A percentile compares a stretch with the other conserved stretches of the same genome.
phyloP scores from a whole-genome alignment of 1,139 yeast species.

The Torulaspora pretoriensis region DNA sequence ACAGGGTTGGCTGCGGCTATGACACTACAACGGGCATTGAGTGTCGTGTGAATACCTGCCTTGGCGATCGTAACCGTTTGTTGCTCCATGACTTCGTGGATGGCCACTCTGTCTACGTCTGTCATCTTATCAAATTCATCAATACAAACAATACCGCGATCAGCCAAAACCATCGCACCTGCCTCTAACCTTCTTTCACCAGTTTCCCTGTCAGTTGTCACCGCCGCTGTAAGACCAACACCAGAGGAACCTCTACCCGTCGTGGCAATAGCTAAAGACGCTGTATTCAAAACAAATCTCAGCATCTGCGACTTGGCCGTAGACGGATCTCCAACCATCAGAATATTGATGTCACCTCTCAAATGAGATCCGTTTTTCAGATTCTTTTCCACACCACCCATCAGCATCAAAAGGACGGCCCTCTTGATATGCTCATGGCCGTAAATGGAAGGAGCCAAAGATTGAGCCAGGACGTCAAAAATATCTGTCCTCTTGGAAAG shows the following conservation, averaged over 20 bases:
- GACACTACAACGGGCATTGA: conserved; percentile 95
- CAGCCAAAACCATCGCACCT: conserved; percentile 99
- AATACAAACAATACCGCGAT: conserved; percentile 94
- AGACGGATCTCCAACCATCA: conserved; percentile 99
- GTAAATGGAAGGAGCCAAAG: conserved; percentile 92
- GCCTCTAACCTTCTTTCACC: conserved; percentile 97
- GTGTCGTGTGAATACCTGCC: conserved; percentile 95
- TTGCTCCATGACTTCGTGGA: conserved; percentile 99
- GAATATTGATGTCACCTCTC: conserved; percentile 93
- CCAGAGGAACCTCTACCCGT: conserved; percentile 99
- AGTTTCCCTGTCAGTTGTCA: conserved; percentile 91
- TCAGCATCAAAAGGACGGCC: conserved; percentile 83
- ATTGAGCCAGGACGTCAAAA: conserved; percentile 74
- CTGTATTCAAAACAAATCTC: conserved; percentile 90
- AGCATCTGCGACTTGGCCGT: conserved; percentile 96
- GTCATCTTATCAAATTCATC: conserved; percentile 99
- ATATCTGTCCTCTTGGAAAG: conserved; percentile 65
- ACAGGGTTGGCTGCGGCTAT: conserved; percentile 99
- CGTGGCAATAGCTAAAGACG: conserved; percentile 92
- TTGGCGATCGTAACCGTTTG: conserved; percentile 98
- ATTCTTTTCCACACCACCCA: conserved; percentile 94
- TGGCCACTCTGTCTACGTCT: conserved; percentile 94
- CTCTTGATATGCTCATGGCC: conserved; percentile 90
- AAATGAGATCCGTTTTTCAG: conserved; percentile 93
- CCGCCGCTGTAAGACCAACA: conserved; percentile 99